Base-by-base conservation (phyloP, 2,329 filamentous ascomycete species). In the Dothistroma septosporum region DNA sequence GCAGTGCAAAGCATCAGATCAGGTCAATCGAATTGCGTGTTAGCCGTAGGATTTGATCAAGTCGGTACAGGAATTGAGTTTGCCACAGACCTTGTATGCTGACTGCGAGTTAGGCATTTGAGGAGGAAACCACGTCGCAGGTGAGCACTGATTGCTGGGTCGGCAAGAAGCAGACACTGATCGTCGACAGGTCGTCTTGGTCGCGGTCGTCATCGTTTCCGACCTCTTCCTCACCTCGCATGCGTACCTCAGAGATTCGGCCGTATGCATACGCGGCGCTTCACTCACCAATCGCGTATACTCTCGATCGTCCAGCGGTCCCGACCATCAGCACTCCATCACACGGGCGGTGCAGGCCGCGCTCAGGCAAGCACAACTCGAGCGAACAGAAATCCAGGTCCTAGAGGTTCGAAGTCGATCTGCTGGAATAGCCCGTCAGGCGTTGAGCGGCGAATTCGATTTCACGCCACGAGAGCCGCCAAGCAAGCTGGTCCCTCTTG, bases 191-290 rank as follows among this genome's bases (percentile, higher is more conserved):
- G 50, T 59, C 28, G 57, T 61, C 9, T 53, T 65, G 21, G 60
- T 68, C 19, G 69, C 63, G 10, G 47, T 65, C 2, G 61, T 71
- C 11, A 48, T 71, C 28, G 64, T 71, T 24, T 69, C 67, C 11
- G 64, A 67, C 31, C 56, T 59, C 1, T 69, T 71, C 50, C 61
- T 70, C 31, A 67, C 57, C 12, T 66, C 68, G 1, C 68, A 69
- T 56, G 66, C 66, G 41, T 71, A 69, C 52, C 54, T 71, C 21
- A 70, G 63, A 54, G 68, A 71, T 58, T 60, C 59, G 3, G 63
- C 69, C 19, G 58, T 68, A 46, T 37, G 59, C 32, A 61, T 71
- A 32, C 52, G 35, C 31, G 68, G 61, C 35, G 63, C 33, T 53
- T 53, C 59, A 12, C 24, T 68, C 10, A 32, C 58, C 16, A 59